Conservation (phyloP, 495 filamentous ascomycete species). For the Lophiostoma macrostomum region DNA sequence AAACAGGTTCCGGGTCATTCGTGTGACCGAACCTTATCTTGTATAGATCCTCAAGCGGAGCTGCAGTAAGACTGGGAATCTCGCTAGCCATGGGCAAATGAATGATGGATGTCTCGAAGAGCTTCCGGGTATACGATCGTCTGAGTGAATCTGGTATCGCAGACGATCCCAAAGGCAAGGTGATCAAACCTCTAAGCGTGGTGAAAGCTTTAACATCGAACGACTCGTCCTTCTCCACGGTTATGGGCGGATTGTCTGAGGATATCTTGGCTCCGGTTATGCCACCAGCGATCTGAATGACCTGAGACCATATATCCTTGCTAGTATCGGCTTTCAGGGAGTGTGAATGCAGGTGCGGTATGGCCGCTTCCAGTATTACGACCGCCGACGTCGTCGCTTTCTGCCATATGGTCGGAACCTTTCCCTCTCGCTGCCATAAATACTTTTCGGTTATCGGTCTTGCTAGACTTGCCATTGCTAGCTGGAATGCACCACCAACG, state of each 20-base stretch:
- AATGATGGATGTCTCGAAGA: constrained; percentile 83
- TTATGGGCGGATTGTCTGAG: constrained; percentile 41
- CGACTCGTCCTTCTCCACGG: constrained; percentile 60
- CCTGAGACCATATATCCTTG: constrained; percentile 55
- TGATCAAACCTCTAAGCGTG: constrained; percentile 65
- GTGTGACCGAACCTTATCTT: constrained; percentile 66
- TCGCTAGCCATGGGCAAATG: constrained; percentile 67
- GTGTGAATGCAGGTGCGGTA: constrained; percentile 42
- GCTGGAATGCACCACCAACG: constrained; percentile 43
- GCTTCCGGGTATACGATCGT: constrained; percentile 65
- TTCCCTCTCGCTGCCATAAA: constrained; percentile 52
- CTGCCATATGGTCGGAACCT: constrained; percentile 69
- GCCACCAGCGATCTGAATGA: constrained; percentile 57
- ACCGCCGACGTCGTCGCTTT: constrained; percentile 69
- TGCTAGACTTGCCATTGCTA: constrained; percentile 60
- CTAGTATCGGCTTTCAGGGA: constrained; percentile 45
- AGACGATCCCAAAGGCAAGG: constrained; percentile 65
- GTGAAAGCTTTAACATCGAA: constrained; percentile 78
- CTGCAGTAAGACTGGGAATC: constrained; percentile 37
- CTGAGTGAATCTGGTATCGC: constrained; percentile 64
- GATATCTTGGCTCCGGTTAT: constrained; percentile 58
- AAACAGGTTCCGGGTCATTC: constrained; percentile 60
- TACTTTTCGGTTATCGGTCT: constrained; percentile 75
- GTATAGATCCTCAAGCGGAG: constrained; percentile 60
- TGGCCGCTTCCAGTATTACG: constrained; percentile 62